Evolutionary conservation across 1,284 basidiomycete genomes (phyloP), one percentile per base, ranked within the genome.

Genomic region (Apiotrichum gracile): DNA sequence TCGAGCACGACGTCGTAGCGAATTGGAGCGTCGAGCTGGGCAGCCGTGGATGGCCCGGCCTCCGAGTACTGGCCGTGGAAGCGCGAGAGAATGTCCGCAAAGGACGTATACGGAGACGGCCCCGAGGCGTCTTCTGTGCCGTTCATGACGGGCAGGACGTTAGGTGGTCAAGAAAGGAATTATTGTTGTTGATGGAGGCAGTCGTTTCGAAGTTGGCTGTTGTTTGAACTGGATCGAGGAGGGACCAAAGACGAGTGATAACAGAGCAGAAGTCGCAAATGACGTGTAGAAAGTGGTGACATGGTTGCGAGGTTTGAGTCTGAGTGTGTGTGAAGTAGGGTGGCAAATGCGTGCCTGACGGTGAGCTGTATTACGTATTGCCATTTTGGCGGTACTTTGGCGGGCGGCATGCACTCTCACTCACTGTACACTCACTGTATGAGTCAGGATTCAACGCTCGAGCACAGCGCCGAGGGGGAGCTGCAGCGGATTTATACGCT

Each of bases 41-140:
- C 47, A 5, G 61, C 59, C 5, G 71, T 72, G n/a, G 70, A 73
- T 19, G 70, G 69, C 1, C 71, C 71, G 3, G 69, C 61, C 35
- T 67, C 60, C 9, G 67, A 55, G 60, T 70, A 67, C 46, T 70
- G 63, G 24, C 61, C 55, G 41, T 73, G 71, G 50, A 70, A 73
- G 17, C 64, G 57, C 5, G 65, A 61, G 31, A 72, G 42, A 16
- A 67, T 60, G 35, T 65, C 62, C 8, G 70, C 70, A 49, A 72
- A 73, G 4, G 63, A 49, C 39, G 61, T 48, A 49, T 67, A 70
- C 1, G 67, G 62, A 2, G 66, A 61, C 13, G 55, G 2, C 5
- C 19, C 40, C 9, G 39, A 16, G 13, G 33, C 21, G 21, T 21
- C 13, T 22, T 31, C 27, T 7, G 31, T 31, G 31, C 17, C 47